Conservation (phyloP, 768 basidiomycete genomes). For the Hydnum rufescens region DNA sequence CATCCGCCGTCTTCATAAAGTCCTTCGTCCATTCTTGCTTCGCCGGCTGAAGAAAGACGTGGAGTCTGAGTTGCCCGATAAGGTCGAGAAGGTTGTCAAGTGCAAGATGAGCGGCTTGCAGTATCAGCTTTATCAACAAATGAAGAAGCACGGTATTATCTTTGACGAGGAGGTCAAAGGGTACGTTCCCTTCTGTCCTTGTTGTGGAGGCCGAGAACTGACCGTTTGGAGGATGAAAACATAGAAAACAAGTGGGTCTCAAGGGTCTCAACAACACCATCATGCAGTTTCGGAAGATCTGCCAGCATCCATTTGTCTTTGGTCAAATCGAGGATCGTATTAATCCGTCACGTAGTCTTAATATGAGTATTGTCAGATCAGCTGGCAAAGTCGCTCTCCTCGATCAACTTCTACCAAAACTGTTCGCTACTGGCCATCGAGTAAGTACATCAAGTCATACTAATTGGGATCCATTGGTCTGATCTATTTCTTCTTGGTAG, state of each 20-base stretch:
- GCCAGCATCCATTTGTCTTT: constrained; percentile 94
- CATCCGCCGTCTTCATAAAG: constrained; percentile 90
- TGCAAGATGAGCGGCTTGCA: constrained; percentile 87
- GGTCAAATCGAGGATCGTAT: constrained; percentile 89
- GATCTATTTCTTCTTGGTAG: constrained; percentile 19
- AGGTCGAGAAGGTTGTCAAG: constrained; percentile 96
- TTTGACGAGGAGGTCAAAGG: constrained; percentile 66
- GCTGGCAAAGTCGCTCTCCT: constrained; percentile 91
- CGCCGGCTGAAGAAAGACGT: constrained; percentile 91
- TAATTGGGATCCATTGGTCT: constrained; percentile 3
- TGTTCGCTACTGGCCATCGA: constrained; percentile 81
- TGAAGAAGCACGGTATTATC: constrained; percentile 92
- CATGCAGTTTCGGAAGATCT: constrained; percentile 96
- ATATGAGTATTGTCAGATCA: constrained; percentile 67
- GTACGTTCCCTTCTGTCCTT: constrained; percentile 23
- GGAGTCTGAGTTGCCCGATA: constrained; percentile 86
- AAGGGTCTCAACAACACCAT: constrained; percentile 87
- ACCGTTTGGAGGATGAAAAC: constrained; percentile 6
- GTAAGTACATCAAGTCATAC: constrained; percentile 22
- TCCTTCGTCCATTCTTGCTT: constrained; percentile 83
- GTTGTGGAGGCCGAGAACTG: constrained; percentile 1
- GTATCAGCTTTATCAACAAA: constrained; percentile 83
- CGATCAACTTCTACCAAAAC: constrained; percentile 80
- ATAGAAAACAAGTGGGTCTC: constrained; percentile 53
- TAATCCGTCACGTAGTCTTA: constrained; percentile 60